phyloP scores from a whole-genome alignment of 257 asterid genomes.

The Primulina eburnea region DNA sequence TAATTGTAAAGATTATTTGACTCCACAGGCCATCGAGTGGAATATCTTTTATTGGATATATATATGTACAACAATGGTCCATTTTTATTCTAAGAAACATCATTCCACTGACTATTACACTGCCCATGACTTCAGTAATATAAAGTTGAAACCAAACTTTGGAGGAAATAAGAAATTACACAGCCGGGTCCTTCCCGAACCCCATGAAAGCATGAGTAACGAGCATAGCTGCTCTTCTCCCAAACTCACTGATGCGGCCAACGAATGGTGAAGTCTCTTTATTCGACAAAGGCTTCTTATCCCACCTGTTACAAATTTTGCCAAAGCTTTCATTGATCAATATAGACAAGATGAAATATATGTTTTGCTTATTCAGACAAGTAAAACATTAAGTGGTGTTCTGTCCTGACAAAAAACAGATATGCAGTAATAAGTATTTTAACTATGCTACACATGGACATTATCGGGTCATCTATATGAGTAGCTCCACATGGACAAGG shows the following conservation, averaged over 20 bases:
- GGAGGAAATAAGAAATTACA: conserved; percentile 9
- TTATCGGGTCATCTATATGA: too few species aligned
- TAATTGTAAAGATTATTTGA: neutral
- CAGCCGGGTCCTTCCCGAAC: conserved; percentile 67
- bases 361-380: neutral
- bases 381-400: neutral
- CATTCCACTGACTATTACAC: neutral
- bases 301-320: conserved; percentile 55
- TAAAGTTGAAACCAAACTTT: too few species aligned
- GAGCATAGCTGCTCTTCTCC: conserved; percentile 62
- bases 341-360: neutral
- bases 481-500: neutral
- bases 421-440: neutral
- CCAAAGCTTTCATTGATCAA: neutral
- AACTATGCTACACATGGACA: neutral
- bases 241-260: conserved; percentile 51
- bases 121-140: neutral
- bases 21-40: neutral
- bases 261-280: conserved; percentile 63
- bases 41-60: neutral
- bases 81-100: neutral
- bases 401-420: too few species aligned
- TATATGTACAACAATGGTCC: neutral
- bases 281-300: conserved; percentile 68
- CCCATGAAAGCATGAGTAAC: conserved; percentile 79